phyloP scores from a whole-genome alignment of 371 early-diverging fungal genomes.

The Sanchytrium tribonematis region DNA sequence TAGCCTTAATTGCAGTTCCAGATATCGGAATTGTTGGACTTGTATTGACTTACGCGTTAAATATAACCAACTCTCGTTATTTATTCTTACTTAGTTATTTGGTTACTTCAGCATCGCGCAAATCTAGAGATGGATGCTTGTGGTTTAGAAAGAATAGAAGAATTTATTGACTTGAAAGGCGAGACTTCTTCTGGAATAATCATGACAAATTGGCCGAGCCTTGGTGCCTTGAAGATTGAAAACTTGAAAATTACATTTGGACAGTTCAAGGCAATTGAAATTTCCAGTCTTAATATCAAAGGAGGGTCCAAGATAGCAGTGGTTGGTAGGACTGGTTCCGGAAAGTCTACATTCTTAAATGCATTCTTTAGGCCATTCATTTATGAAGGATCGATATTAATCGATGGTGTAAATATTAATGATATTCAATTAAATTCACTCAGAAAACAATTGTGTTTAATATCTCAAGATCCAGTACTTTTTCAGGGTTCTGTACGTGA shows the following conservation, averaged over 20 bases:
- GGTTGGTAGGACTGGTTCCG: slow-evolving; percentile 19
- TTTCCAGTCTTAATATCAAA: slow-evolving; percentile 21
- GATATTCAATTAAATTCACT: slow-evolving; percentile 25
- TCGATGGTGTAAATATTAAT: slow-evolving; percentile 33
- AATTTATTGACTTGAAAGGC: background rate
- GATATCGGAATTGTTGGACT: background rate
- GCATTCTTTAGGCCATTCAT: background rate
- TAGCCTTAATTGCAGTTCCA: background rate
- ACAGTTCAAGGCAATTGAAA: slow-evolving; percentile 25
- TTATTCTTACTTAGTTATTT: too few species aligned
- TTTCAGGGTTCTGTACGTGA: slow-evolving; percentile 28
- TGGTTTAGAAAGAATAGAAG: background rate
- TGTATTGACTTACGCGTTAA: background rate
- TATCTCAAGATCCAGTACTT: slow-evolving; percentile 29
- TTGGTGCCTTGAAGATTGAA: slow-evolving; percentile 23
- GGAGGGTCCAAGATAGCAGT: slow-evolving; percentile 33
- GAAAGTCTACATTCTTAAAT: background rate
- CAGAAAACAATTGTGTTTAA: slow-evolving; percentile 10
- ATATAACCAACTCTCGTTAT: background rate
- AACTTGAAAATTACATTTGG: slow-evolving; percentile 25
- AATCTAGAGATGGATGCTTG: background rate
- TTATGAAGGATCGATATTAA: slow-evolving; percentile 25
- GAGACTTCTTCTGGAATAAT: background rate
- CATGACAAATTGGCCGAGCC: slow-evolving; percentile 13
- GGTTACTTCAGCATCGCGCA: background rate